These are phyloP conservation scores for Mucor ambiguus DNA, from an alignment of 371 early-diverging fungal species.

Conservation along the genomic window DNA sequence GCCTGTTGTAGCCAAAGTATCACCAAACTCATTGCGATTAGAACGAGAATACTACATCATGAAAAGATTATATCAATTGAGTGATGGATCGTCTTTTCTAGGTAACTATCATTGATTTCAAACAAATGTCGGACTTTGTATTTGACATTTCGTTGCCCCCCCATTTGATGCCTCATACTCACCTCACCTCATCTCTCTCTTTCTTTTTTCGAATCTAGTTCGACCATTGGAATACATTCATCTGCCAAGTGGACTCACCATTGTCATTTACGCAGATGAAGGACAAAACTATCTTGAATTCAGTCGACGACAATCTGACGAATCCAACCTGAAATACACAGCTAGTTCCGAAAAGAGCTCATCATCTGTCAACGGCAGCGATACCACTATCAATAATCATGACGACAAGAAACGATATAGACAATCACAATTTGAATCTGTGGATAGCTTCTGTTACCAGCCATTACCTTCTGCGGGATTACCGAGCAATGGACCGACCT, in stretches of 20 bases:
- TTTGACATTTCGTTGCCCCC: background rate
- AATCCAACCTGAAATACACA: background rate
- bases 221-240: slow-evolving; percentile 43
- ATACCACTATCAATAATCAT: background rate
- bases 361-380: slow-evolving; percentile 9
- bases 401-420: slow-evolving; percentile 6
- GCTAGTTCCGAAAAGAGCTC: background rate
- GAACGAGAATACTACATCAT: slow-evolving; percentile 49
- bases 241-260: slow-evolving; percentile 39
- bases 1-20: slow-evolving; percentile 45
- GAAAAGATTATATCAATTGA: slow-evolving; percentile 38
- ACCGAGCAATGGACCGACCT: slow-evolving; percentile 20
- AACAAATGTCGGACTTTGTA: background rate
- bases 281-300: slow-evolving; percentile 29
- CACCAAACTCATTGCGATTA: slow-evolving; percentile 38
- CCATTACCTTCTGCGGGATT: slow-evolving; percentile 11
- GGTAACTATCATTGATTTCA: slow-evolving; percentile 24
- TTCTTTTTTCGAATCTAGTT: slow-evolving; percentile 18
- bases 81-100: slow-evolving; percentile 36
- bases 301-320: slow-evolving; percentile 14
- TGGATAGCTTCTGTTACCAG: background rate
- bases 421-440: slow-evolving; percentile 2
- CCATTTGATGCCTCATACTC: background rate
- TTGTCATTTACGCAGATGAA: slow-evolving; percentile 43
- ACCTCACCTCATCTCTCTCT: background rate